Percentiles rank a stretch among this genome's conserved stretches.
These are phyloP conservation scores for Macadamia integrifolia DNA, from an alignment of 164 flowering plant species.

Conservation along the genomic window DNA sequence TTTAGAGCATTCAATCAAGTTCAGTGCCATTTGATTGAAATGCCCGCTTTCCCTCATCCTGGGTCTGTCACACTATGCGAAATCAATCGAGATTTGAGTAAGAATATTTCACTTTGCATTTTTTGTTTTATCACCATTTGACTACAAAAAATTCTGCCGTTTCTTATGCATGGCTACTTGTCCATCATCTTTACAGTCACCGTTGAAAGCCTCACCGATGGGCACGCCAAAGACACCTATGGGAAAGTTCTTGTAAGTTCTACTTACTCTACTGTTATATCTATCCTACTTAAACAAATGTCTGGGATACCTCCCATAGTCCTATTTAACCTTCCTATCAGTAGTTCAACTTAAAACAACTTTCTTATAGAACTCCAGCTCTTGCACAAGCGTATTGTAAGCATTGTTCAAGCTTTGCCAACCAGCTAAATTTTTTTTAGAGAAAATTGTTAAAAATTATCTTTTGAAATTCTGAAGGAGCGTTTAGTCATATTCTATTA, in stretches of 20 bases:
- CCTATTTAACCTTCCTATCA: too few species aligned
- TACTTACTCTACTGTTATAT: background rate
- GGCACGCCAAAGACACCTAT: slow-evolving; percentile 62
- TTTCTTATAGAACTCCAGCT: too few species aligned
- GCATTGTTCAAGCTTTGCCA: too few species aligned
- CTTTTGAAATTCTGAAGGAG: too few species aligned
- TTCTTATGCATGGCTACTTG: background rate
- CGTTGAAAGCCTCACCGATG: slow-evolving; percentile 52
- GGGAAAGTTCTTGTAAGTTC: slow-evolving; percentile 64
- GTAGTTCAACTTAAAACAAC: too few species aligned
- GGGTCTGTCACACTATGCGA: slow-evolving; percentile 85
- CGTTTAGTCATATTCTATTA: background rate
- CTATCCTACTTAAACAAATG: too few species aligned
- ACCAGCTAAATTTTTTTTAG: too few species aligned
- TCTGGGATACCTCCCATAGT: too few species aligned
- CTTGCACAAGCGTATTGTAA: too few species aligned
- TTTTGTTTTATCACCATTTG: background rate
- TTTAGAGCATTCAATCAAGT: too few species aligned
- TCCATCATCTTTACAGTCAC: slow-evolving; percentile 41
- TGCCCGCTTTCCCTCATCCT: slow-evolving; percentile 77
- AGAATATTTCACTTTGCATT: background rate
- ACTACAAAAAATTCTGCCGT: background rate
- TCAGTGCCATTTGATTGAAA: slow-evolving; percentile 11
- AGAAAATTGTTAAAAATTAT: too few species aligned
- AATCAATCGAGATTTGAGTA: slow-evolving; percentile 81